phyloP scores from a whole-genome alignment of 148 eudicot species.

The Fagopyrum homotropicum region DNA sequence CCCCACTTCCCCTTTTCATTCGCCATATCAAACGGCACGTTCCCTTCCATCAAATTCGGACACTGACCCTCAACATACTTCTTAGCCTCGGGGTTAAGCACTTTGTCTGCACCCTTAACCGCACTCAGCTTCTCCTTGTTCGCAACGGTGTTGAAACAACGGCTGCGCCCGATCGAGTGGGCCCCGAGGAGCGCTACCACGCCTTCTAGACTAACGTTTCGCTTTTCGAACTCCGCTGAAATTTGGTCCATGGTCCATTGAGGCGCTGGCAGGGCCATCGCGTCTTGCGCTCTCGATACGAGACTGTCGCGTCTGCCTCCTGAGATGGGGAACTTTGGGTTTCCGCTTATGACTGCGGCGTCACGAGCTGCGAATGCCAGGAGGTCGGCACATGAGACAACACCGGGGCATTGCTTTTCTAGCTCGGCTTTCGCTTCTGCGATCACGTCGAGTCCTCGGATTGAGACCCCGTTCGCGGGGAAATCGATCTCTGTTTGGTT shows the following conservation, averaged over 20 bases:
- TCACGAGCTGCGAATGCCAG: constrained; percentile 38
- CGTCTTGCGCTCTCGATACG: constrained; percentile 16
- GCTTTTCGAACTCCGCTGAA: constrained; percentile 1
- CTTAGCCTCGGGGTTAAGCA: neutral
- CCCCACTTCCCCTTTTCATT: neutral
- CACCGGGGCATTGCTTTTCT: constrained; percentile 37
- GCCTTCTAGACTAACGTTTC: constrained; percentile 16
- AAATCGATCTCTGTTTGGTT: neutral
- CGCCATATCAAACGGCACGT: neutral
- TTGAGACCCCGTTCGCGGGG: neutral
- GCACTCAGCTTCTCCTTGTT: neutral
- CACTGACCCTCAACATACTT: neutral
- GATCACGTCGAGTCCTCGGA: constrained; percentile 28
- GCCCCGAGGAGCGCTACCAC: constrained; percentile 40
- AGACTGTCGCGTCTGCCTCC: constrained; percentile 32
- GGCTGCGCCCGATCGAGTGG: constrained; percentile 40
- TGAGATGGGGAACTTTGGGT: constrained; percentile 21
- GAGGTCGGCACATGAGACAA: constrained; percentile 43
- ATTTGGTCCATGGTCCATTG: constrained; percentile 17
- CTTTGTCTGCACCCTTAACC: neutral
- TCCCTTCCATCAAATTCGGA: neutral
- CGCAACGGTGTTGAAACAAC: constrained; percentile 16
- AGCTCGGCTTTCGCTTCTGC: constrained; percentile 38
- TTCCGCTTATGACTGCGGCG: constrained; percentile 30
- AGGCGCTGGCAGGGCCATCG: constrained; percentile 17